Evolutionary conservation across 352 stramenopile species (phyloP).

Genomic region (Pythium brachiatum): DNA sequence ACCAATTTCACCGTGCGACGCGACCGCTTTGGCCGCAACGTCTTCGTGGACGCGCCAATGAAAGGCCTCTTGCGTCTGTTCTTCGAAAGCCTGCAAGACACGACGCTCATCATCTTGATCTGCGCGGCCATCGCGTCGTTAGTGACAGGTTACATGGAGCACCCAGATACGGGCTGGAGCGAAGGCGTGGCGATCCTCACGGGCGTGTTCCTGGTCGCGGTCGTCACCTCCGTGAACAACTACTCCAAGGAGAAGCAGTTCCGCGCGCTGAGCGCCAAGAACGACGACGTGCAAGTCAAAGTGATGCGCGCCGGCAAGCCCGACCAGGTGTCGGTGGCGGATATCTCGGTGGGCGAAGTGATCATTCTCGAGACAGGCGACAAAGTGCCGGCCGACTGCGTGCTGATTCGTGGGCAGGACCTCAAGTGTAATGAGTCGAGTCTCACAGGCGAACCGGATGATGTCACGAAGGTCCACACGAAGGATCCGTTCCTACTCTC

Average conservation of each 20-base stretch:
- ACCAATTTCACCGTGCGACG: conserved; percentile 47
- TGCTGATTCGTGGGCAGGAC: conserved; percentile 91
- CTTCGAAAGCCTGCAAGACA: conserved; percentile 87
- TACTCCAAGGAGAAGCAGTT: conserved; percentile 95
- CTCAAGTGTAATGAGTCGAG: conserved; percentile 95
- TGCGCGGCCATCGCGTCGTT: conserved; percentile 84
- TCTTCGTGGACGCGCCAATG: conserved; percentile 75
- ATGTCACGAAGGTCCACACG: conserved; percentile 79
- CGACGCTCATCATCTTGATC: conserved; percentile 89
- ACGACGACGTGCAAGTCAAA: conserved; percentile 86
- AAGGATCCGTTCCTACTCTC: conserved; percentile 89
- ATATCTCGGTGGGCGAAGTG: conserved; percentile 84
- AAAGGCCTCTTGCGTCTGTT: conserved; percentile 81
- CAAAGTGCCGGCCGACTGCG: conserved; percentile 92
- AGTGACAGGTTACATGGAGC: conserved; percentile 74
- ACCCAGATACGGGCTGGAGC: conserved; percentile 88
- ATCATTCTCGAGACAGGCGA: conserved; percentile 93
- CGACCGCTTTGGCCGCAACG: conserved; percentile 58
- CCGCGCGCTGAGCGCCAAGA: conserved; percentile 78
- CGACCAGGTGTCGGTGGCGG: conserved; percentile 64
- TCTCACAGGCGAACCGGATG: conserved; percentile 95
- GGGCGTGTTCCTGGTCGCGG: conserved; percentile 91
- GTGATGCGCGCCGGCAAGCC: conserved; percentile 67
- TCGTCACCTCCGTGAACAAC: conserved; percentile 95
- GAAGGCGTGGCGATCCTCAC: conserved; percentile 94